phyloP scores from a whole-genome alignment of 1,284 basidiomycete genomes.

The Earliella scabrosa region DNA sequence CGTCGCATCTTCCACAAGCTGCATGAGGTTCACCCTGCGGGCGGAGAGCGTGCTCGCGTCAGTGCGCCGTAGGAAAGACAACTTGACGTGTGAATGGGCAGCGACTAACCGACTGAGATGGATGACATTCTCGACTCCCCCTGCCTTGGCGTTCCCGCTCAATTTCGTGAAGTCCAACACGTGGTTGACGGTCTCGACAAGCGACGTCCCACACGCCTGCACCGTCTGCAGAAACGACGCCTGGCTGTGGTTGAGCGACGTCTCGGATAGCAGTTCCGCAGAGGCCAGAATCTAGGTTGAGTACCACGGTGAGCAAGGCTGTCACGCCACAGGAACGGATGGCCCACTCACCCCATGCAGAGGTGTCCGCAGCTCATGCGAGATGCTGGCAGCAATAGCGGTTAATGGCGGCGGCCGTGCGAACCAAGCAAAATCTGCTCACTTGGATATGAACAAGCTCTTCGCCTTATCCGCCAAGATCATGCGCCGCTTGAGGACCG shows the following conservation, averaged over 20 bases:
- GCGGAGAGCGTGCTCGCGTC: not conserved
- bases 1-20: slow-evolving; percentile 93
- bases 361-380: slow-evolving; percentile 91
- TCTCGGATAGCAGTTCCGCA: slow-evolving; percentile 88
- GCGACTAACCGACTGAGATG: slow-evolving; percentile 60
- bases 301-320: not conserved
- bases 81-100: slow-evolving; percentile 28
- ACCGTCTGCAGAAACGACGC: slow-evolving; percentile 88
- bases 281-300: slow-evolving; percentile 79
- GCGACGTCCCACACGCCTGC: slow-evolving; percentile 84
- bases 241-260: slow-evolving; percentile 81
- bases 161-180: slow-evolving; percentile 97
- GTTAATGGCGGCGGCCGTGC: slow-evolving; percentile 22
- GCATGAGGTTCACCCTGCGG: slow-evolving; percentile 81
- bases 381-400: slow-evolving; percentile 64
- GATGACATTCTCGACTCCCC: slow-evolving; percentile 77
- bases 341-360: slow-evolving; percentile 72
- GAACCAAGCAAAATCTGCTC: slow-evolving; percentile 28
- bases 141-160: slow-evolving; percentile 83
- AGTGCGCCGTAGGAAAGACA: not conserved
- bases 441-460: slow-evolving; percentile 91
- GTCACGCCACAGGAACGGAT: slow-evolving; percentile 1
- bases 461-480: slow-evolving; percentile 94
- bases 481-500: slow-evolving; percentile 92
- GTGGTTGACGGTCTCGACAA: slow-evolving; percentile 92